Evolutionary conservation across 345 rosid genomes (phyloP), one percentile per base, ranked within the genome.

Genomic region (Citrus medica): DNA sequence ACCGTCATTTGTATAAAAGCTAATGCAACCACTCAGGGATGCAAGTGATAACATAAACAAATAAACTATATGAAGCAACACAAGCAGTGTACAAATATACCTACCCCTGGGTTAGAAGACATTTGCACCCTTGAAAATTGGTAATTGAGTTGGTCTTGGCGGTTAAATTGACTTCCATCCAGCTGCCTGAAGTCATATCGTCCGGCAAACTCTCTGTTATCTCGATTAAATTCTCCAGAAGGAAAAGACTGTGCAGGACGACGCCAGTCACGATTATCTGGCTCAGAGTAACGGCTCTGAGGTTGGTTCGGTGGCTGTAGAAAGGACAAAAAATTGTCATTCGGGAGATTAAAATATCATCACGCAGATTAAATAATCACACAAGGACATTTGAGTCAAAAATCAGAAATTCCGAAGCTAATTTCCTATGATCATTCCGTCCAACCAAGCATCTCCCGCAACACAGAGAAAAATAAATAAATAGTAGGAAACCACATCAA

Each of bases 251-350:
- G 93, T 67, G 91, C 87, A 61, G 92, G 76, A 78, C 97, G 97
- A 35, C 91, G 97, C 98, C 97, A 96, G 76, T 96, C 97, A 71
- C 98, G 98, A 82, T 83, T 96, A 84, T 94, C 98, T 37, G 91
- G 87, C 86, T 96, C 97, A 38, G 90, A 81, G 76, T 84, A 94
- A 46, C 98, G 95, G 79, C 74, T 82, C 81, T 78, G 95, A 82
- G 79, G 28, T 83, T 86, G 92, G 86, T 6, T 86, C 62, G 78
- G 83, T 25, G 78, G 83, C 97, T 91, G 86, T 19, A 62, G n/a
- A 46, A 71, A 38, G 25, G 33, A 21, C 1, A 48, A 78, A n/a
- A 17, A 7, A 40, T 67, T 42, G 12, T 69, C 37, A 69, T 32
- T 33, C 10, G 22, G 21, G 33, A 19, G 60, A 9, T 19, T 9